Evolutionary conservation across 2,329 filamentous ascomycete genomes (phyloP).

Genomic region (Cercospora zeae-maydis): DNA sequence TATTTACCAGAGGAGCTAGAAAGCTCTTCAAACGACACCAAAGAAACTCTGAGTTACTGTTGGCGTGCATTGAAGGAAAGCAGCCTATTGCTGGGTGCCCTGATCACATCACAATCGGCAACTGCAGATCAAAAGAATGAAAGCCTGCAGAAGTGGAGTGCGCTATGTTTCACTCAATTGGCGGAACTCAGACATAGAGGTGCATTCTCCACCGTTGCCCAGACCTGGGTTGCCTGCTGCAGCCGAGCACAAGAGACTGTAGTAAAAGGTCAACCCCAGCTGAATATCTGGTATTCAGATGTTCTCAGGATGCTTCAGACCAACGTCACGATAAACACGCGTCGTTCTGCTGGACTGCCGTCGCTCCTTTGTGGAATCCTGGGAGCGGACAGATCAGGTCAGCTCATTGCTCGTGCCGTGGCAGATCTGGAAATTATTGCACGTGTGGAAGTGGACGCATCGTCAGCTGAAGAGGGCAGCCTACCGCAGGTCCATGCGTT

Average conservation of each 20-base stretch:
- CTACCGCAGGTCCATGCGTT: slow-evolving; percentile 90
- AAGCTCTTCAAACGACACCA: slow-evolving; percentile 69
- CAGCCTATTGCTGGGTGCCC: slow-evolving; percentile 54
- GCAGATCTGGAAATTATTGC: slow-evolving; percentile 59
- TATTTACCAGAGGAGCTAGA: slow-evolving; percentile 75
- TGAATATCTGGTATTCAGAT: slow-evolving; percentile 64
- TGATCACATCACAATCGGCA: slow-evolving; percentile 7
- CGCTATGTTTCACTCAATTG: slow-evolving; percentile 76
- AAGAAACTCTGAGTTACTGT: slow-evolving; percentile 88
- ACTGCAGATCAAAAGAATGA: neutral
- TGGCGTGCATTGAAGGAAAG: slow-evolving; percentile 95
- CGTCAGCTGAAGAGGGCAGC: slow-evolving; percentile 49
- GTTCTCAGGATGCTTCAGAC: slow-evolving; percentile 39
- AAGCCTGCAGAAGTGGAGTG: slow-evolving; percentile 27
- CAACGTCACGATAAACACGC: slow-evolving; percentile 74
- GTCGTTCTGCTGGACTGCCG: slow-evolving; percentile 87
- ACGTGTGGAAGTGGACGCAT: slow-evolving; percentile 27
- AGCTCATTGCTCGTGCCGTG: slow-evolving; percentile 63
- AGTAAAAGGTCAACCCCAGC: slow-evolving; percentile 46
- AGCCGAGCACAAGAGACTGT: slow-evolving; percentile 54
- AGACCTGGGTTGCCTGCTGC: slow-evolving; percentile 82
- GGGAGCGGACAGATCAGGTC: slow-evolving; percentile 56
- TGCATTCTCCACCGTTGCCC: slow-evolving; percentile 87
- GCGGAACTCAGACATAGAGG: slow-evolving; percentile 81
- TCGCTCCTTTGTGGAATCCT: slow-evolving; percentile 80